Evolutionary conservation across 805 yeast genomes (phyloP).

Genomic region (Helenozyma baotianmanensis): DNA sequence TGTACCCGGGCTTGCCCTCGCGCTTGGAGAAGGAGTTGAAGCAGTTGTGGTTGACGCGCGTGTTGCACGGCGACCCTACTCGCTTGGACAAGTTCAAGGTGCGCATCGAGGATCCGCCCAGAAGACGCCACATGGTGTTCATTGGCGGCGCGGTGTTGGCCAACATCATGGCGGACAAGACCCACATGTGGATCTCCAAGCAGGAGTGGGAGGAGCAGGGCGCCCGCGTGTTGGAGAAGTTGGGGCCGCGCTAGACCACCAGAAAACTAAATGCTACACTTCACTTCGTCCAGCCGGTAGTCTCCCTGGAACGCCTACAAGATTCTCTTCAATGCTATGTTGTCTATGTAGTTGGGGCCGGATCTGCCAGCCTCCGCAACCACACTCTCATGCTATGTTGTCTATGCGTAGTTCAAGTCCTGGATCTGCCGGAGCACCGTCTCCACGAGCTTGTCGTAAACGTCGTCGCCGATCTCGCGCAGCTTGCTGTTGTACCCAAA

Average conservation of each 20-base stretch:
- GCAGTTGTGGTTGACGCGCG: conserved; percentile 91
- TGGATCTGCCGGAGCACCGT: conserved; percentile 53
- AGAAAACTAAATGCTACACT: no score
- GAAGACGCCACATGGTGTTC: conserved; percentile 98
- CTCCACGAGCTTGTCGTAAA: conserved; percentile 40
- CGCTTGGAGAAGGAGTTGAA: conserved; percentile 93
- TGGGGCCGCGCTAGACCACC: conserved; percentile 77
- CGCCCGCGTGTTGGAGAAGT: conserved; percentile 72
- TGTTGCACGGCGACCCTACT: conserved; percentile 79
- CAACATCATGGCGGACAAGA: conserved; percentile 96
- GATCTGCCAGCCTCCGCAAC: background rate
- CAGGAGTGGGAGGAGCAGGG: conserved; percentile 99
- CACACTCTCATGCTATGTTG: no score
- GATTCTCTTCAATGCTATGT: background rate
- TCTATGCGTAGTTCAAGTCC: conserved; percentile 30
- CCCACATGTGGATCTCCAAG: conserved; percentile 95
- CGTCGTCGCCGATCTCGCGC: conserved; percentile 35
- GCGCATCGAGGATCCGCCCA: conserved; percentile 96
- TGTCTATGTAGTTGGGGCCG: background rate
- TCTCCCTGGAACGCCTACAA: no score
- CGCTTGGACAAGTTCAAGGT: conserved; percentile 90
- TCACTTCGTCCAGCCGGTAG: background rate
- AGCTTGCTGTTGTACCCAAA: conserved; percentile 53
- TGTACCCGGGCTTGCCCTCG: conserved; percentile 98
- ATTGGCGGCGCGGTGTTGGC: conserved; percentile 98